phyloP scores from a whole-genome alignment of 257 asterid species.

The Coffea canephora region DNA sequence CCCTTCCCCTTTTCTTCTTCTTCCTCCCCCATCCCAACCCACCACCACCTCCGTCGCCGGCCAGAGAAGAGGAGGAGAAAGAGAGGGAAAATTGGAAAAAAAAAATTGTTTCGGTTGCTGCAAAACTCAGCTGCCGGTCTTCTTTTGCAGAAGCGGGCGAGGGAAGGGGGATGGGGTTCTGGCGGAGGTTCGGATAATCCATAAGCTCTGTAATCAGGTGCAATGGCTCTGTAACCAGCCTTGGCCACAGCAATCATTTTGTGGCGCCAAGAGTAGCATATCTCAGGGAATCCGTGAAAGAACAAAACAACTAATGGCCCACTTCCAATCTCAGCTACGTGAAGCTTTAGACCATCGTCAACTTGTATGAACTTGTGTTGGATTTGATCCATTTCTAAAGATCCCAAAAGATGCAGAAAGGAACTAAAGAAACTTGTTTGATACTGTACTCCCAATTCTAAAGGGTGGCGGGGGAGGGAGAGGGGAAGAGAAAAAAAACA shows the following conservation, averaged over 20 bases:
- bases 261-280: conserved; percentile 42
- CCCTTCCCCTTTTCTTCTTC: too few species aligned
- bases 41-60: too few species aligned
- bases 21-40: too few species aligned
- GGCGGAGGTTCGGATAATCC: conserved; percentile 55
- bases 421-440: not conserved
- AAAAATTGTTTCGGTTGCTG: too few species aligned
- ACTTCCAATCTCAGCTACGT: conserved; percentile 30
- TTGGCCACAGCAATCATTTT: conserved; percentile 36
- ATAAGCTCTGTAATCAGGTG: conserved; percentile 69
- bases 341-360: conserved; percentile 29
- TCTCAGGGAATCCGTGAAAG: conserved; percentile 35
- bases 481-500: too few species aligned
- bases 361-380: conserved; percentile 28
- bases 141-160: too few species aligned
- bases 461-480: too few species aligned
- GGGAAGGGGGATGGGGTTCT: too few species aligned
- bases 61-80: too few species aligned
- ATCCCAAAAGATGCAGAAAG: not conserved
- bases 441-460: not conserved
- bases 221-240: conserved; percentile 55
- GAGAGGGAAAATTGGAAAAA: too few species aligned
- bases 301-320: conserved; percentile 25
- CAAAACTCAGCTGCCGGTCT: too few species aligned
- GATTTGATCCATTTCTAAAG: conserved; percentile 23